phyloP scores from a whole-genome alignment of 768 basidiomycete species.

The Pisolithus microcarpus region DNA sequence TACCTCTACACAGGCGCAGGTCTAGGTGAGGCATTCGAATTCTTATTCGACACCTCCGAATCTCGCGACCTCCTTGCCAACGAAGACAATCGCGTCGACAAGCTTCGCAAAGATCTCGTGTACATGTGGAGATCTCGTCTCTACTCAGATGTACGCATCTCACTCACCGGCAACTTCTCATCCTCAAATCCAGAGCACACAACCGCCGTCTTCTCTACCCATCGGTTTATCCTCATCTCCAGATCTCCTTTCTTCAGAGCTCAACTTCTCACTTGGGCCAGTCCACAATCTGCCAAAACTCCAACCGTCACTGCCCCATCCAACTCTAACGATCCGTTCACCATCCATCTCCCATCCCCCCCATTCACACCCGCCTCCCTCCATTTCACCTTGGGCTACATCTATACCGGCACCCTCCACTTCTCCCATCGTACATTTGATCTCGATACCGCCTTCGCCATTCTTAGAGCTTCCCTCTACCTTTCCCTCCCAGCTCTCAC shows the following conservation, averaged over 20 bases:
- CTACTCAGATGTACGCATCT: conserved; percentile 85
- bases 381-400: conserved; percentile 89
- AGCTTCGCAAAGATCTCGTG: conserved; percentile 86
- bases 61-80: conserved; percentile 37
- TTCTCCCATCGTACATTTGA: conserved; percentile 93
- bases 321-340: conserved; percentile 39
- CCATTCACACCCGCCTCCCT: conserved; percentile 93
- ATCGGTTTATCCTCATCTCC: conserved; percentile 88
- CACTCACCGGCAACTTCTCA: conserved; percentile 63
- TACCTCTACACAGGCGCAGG: conserved; percentile 92
- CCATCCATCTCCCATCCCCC: conserved; percentile 74
- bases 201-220: conserved; percentile 83
- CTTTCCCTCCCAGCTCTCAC: conserved; percentile 67
- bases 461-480: conserved; percentile 78
- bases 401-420: conserved; percentile 90
- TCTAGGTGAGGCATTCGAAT: conserved; percentile 81
- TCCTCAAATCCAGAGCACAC: conserved; percentile 58
- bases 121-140: conserved; percentile 96
- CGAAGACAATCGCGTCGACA: conserved; percentile 61
- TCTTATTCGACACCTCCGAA: conserved; percentile 63
- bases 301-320: conserved; percentile 22
- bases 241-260: conserved; percentile 83
- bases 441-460: conserved; percentile 84
- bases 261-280: conserved; percentile 64
- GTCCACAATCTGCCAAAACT: conserved; percentile 24